Evolutionary conservation across 2,329 filamentous ascomycete genomes (phyloP).

Genomic region (Scedosporium boydii): DNA sequence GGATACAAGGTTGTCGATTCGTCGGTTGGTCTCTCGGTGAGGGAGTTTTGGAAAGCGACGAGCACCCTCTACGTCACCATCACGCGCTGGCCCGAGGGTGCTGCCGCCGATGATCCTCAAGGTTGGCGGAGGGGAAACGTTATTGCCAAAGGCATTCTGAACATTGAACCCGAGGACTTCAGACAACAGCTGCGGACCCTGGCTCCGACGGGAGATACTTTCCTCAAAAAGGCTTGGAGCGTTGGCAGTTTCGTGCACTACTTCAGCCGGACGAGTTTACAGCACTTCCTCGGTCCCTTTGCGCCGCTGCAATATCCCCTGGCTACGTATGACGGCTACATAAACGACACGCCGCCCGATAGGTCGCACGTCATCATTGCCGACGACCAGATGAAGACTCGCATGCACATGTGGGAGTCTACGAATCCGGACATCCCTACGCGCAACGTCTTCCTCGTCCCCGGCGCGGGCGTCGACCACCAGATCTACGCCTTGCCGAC

Average conservation of each 20-base stretch:
- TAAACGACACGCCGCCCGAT: slow-evolving; percentile 39
- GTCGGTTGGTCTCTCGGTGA: slow-evolving; percentile 44
- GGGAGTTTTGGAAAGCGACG: slow-evolving; percentile 51
- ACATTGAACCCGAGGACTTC: slow-evolving; percentile 44
- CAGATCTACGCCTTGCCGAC: slow-evolving; percentile 54
- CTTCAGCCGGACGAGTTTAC: slow-evolving; percentile 44
- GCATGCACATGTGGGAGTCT: slow-evolving; percentile 49
- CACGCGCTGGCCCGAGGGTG: slow-evolving; percentile 24
- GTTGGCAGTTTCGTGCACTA: slow-evolving; percentile 43
- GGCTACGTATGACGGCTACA: slow-evolving; percentile 36
- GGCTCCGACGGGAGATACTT: slow-evolving; percentile 35
- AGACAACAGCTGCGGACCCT: slow-evolving; percentile 45
- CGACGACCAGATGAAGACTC: slow-evolving; percentile 40
- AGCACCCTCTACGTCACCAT: slow-evolving; percentile 54
- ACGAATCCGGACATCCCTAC: slow-evolving; percentile 25
- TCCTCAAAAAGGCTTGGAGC: slow-evolving; percentile 33
- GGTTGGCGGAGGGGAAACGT: slow-evolving; percentile 29
- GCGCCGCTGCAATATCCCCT: slow-evolving; percentile 46
- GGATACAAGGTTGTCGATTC: slow-evolving; percentile 55
- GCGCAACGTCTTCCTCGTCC: slow-evolving; percentile 50
- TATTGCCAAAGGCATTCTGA: slow-evolving; percentile 50
- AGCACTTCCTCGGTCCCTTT: slow-evolving; percentile 44
- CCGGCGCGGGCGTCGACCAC: slow-evolving; percentile 53
- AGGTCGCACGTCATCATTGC: slow-evolving; percentile 37
- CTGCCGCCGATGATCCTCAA: slow-evolving; percentile 22